Percentiles rank a stretch among this genome's conserved stretches.
Evolutionary conservation across 2,329 filamentous ascomycete species (phyloP).

Genomic region (Aspergillus tubingensis): DNA sequence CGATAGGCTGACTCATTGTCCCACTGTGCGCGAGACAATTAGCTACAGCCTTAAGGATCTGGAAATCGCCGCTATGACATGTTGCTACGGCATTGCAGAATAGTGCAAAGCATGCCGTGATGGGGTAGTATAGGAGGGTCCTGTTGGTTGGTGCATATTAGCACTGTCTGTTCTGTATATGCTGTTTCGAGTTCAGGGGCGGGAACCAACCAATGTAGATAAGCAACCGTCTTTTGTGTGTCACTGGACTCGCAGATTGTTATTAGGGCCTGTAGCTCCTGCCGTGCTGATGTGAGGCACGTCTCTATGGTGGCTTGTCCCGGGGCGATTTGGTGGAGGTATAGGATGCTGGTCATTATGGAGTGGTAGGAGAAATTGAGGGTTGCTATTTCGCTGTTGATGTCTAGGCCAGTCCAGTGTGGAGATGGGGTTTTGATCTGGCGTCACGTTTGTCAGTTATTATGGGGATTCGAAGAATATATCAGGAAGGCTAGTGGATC

Average conservation of each 20-base stretch:
- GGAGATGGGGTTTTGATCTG: slow-evolving; percentile 18
- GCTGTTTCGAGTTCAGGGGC: too few relatives aligned
- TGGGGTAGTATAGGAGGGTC: slow-evolving; percentile 25
- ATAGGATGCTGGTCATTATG: slow-evolving; percentile 22
- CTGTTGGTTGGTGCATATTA: slow-evolving; percentile 4
- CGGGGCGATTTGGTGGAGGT: slow-evolving; percentile 16
- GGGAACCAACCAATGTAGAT: slow-evolving; percentile 21
- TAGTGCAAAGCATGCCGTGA: slow-evolving; percentile 25
- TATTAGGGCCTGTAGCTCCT: slow-evolving; percentile 20
- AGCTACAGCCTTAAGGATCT: slow-evolving; percentile 21
- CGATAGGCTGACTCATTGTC: slow-evolving; percentile 19
- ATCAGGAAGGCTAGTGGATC: background rate
- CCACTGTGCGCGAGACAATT: slow-evolving; percentile 16
- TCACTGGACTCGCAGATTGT: background rate
- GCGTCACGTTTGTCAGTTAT: background rate
- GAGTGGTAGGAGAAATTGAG: slow-evolving; percentile 26
- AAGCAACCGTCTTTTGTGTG: slow-evolving; percentile 12
- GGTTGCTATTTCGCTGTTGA: slow-evolving; percentile 20
- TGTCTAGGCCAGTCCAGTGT: slow-evolving; percentile 23
- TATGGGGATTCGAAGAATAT: background rate
- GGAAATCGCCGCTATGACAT: slow-evolving; percentile 22
- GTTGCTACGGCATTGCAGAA: slow-evolving; percentile 27
- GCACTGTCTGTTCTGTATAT: too few relatives aligned
- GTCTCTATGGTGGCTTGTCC: slow-evolving; percentile 1
- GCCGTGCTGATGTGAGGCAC: slow-evolving; percentile 24